Conservation (phyloP, 345 rosid genomes). For the Rhizophora apiculata region DNA sequence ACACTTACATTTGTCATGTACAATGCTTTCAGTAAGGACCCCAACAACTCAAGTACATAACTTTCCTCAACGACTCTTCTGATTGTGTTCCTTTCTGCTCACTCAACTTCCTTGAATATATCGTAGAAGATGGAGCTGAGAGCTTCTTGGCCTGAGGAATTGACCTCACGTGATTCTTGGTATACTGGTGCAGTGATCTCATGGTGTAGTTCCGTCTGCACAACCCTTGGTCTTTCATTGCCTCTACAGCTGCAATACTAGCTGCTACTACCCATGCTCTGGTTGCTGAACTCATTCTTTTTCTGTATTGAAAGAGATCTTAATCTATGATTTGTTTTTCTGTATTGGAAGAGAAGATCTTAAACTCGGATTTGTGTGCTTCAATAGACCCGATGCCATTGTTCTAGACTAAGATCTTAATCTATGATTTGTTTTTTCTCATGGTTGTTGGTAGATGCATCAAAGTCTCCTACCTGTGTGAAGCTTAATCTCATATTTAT, state of each 20-base stretch:
- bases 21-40: constrained; percentile 26
- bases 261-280: constrained; percentile 51
- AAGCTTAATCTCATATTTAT: not conserved
- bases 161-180: constrained; percentile 37
- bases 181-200: constrained; percentile 40
- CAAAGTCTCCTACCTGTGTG: not conserved
- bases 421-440: too few relatives aligned
- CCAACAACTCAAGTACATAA: constrained; percentile 59
- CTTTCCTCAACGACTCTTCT: constrained; percentile 44
- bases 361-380: not conserved
- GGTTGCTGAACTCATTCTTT: constrained; percentile 29
- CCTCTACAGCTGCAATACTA: constrained; percentile 57
- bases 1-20: too few relatives aligned
- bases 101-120: not conserved
- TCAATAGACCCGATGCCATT: too few relatives aligned
- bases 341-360: not conserved
- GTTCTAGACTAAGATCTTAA: too few relatives aligned
- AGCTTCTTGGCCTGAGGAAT: constrained; percentile 43
- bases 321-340: too few relatives aligned
- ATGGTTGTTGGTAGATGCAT: not conserved
- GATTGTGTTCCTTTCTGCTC: constrained; percentile 20
- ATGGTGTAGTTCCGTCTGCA: constrained; percentile 54
- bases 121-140: constrained; percentile 36
- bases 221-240: constrained; percentile 56
- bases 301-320: too few relatives aligned